These are phyloP conservation scores for Suillus weaverae DNA, from an alignment of 768 basidiomycete species.

Conservation along the genomic window DNA sequence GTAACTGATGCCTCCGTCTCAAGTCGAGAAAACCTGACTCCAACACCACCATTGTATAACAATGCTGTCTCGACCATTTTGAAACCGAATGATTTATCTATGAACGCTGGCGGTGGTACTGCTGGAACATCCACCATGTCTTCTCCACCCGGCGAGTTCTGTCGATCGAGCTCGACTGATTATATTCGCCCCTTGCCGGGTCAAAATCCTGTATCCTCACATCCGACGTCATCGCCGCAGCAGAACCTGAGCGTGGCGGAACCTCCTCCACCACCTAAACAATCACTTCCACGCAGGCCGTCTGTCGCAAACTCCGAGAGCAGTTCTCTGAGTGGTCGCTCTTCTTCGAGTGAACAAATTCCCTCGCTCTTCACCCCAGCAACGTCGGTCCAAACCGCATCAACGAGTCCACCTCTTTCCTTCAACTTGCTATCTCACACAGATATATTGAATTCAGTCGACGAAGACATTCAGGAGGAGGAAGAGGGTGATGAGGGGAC, in stretches of 20 bases:
- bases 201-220: conserved; percentile 14
- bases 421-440: conserved; percentile 15
- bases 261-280: conserved; percentile 8
- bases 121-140: conserved; percentile 11
- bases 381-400: conserved; percentile 19
- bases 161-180: conserved; percentile 3
- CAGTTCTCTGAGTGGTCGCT: conserved; percentile 13
- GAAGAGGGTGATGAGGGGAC: conserved; percentile 13
- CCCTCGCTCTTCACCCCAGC: conserved; percentile 11
- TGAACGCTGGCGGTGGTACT: background rate
- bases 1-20: conserved; percentile 6
- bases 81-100: conserved; percentile 10
- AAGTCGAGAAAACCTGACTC: conserved; percentile 11
- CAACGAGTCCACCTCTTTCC: conserved; percentile 27
- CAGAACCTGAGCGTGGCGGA: conserved; percentile 17
- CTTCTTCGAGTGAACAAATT: conserved; percentile 17
- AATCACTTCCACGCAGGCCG: conserved; percentile 22
- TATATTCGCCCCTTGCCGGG: conserved; percentile 11
- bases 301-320: conserved; percentile 28
- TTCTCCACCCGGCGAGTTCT: conserved; percentile 15
- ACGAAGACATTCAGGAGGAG: conserved; percentile 18
- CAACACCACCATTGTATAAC: conserved; percentile 25
- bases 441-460: conserved; percentile 14
- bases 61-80: conserved; percentile 24
- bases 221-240: conserved; percentile 15